These are phyloP conservation scores for Ailanthus altissimus DNA, from an alignment of 345 rosid species.

Conservation along the genomic window DNA sequence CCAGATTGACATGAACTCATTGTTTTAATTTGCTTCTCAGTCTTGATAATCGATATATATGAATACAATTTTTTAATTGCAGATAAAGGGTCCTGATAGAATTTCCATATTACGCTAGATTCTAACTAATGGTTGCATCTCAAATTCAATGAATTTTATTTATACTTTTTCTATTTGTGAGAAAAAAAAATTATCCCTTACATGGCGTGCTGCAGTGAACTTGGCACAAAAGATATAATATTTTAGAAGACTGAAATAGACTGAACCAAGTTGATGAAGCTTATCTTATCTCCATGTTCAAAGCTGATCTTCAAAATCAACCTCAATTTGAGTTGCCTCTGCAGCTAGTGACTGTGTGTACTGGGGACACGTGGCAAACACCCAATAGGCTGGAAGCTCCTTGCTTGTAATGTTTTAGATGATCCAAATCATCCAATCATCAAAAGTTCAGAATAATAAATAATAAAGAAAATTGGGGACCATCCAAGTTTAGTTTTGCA, in stretches of 20 bases:
- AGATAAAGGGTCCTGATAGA: background rate
- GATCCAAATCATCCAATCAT: too few relatives aligned
- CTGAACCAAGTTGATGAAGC: background rate
- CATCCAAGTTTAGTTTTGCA: background rate
- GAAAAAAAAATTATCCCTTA: background rate
- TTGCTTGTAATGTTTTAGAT: too few relatives aligned
- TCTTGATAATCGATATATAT: background rate
- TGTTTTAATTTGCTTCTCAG: slow-evolving; percentile 16
- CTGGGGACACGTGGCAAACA: slow-evolving; percentile 19
- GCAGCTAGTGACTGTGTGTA: background rate
- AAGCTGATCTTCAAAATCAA: background rate
- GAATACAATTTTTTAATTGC: background rate
- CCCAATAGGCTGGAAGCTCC: slow-evolving; percentile 4
- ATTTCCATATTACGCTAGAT: background rate
- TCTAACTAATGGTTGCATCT: background rate
- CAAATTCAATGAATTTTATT: background rate
- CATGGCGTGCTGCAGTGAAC: slow-evolving; percentile 4
- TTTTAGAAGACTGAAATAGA: background rate
- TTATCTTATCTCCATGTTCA: slow-evolving; percentile 2
- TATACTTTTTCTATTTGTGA: background rate
- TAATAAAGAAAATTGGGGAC: background rate
- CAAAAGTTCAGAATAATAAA: too few relatives aligned
- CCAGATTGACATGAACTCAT: slow-evolving; percentile 13
- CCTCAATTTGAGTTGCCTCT: background rate
- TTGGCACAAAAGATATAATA: background rate